These are phyloP conservation scores for Oryza glaberrima DNA, from an alignment of 176 grass and related monocot genomes.

Conservation along the genomic window DNA sequence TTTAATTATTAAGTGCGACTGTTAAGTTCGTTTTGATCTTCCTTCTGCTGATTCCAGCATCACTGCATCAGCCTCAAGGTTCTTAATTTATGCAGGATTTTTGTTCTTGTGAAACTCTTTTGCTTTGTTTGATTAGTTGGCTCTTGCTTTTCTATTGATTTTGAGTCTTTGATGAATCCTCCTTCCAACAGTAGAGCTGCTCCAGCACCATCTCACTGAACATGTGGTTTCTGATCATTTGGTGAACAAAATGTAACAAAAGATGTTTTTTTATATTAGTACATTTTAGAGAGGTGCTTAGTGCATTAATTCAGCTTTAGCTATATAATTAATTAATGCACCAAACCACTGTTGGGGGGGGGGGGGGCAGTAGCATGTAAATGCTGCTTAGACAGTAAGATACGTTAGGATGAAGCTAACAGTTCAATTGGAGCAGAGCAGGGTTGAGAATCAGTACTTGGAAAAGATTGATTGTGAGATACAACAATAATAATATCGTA, in stretches of 20 bases:
- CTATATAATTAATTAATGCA: slow-evolving; percentile 1
- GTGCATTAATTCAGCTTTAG: not conserved
- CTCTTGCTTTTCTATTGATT: not conserved
- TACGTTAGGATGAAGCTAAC: slow-evolving; percentile 32
- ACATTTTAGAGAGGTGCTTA: not conserved
- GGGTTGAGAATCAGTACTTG: not conserved
- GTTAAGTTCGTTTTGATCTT: not conserved
- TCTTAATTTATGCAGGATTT: not conserved
- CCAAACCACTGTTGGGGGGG: not conserved
- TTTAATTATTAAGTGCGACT: not conserved
- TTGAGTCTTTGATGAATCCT: too few species aligned
- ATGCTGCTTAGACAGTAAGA: not conserved
- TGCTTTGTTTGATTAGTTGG: not conserved
- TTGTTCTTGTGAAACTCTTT: not conserved
- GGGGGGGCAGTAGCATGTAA: too few species aligned
- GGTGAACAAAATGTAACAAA: not conserved
- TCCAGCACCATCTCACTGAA: not conserved
- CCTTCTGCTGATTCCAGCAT: too few species aligned
- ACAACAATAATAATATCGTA: not conserved
- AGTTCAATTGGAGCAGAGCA: not conserved
- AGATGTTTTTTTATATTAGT: not conserved
- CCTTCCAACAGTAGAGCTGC: not conserved
- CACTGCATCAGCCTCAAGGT: not conserved
- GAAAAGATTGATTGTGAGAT: not conserved
- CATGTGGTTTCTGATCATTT: not conserved